Percentiles rank a stretch among this genome's conserved stretches.
phyloP scores from a whole-genome alignment of 495 filamentous ascomycete species.

The Hyaloscypha variabilis region DNA sequence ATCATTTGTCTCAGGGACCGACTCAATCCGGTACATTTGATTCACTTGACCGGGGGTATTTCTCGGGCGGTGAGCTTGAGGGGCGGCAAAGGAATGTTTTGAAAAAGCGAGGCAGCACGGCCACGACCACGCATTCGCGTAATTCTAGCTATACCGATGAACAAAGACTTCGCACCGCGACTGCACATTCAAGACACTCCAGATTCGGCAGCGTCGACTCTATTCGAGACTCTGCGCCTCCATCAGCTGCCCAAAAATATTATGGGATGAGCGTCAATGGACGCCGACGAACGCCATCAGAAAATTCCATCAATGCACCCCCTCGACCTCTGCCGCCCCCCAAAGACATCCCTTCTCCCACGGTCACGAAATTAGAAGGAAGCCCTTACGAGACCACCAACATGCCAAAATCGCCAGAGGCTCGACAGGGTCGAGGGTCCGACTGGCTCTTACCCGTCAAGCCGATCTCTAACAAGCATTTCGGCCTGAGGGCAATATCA shows the following conservation, averaged over 20 bases:
- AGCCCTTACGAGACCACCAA: slow-evolving; percentile 50
- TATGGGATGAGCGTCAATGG: slow-evolving; percentile 51
- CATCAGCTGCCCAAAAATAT: slow-evolving; percentile 61
- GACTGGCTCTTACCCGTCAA: slow-evolving; percentile 56
- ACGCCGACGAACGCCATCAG: slow-evolving; percentile 51
- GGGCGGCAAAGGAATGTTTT: slow-evolving; percentile 74
- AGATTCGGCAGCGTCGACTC: slow-evolving; percentile 75
- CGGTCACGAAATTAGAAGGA: slow-evolving; percentile 70
- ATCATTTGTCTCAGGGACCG: slow-evolving; percentile 31
- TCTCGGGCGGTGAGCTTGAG: slow-evolving; percentile 86
- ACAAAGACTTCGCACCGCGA: slow-evolving; percentile 59
- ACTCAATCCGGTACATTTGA: slow-evolving; percentile 47
- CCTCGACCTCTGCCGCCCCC: slow-evolving; percentile 46
- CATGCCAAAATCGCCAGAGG: slow-evolving; percentile 50
- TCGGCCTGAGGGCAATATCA: slow-evolving; percentile 76
- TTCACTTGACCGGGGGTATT: slow-evolving; percentile 82
- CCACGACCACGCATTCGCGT: slow-evolving; percentile 54
- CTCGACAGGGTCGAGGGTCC: slow-evolving; percentile 48
- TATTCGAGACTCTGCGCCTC: slow-evolving; percentile 43
- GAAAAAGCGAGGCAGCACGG: slow-evolving; percentile 66
- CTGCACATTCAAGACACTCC: slow-evolving; percentile 70
- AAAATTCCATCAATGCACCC: slow-evolving; percentile 45
- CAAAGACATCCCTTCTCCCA: slow-evolving; percentile 45
- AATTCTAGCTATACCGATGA: slow-evolving; percentile 78
- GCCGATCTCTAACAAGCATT: slow-evolving; percentile 50